These are phyloP conservation scores for Melocanna baccifera DNA, from an alignment of 176 grass and related monocot species.

Conservation along the genomic window DNA sequence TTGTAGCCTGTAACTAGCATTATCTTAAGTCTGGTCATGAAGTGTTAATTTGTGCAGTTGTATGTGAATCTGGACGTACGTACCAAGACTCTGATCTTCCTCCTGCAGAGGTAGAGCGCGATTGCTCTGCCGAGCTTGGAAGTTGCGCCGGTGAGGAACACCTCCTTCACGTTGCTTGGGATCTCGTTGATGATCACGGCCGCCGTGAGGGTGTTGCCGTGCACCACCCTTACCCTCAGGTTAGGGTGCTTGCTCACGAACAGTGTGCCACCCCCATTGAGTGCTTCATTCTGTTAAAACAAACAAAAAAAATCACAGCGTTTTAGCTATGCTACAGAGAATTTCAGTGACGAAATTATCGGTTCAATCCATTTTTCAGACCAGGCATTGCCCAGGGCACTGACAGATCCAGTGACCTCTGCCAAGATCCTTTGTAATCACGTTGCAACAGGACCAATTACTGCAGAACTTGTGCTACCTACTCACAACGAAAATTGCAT, in stretches of 20 bases:
- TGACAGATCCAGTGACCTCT: not conserved
- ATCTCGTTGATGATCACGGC: conserved; percentile 91
- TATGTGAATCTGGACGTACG: not conserved
- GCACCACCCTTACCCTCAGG: conserved; percentile 76
- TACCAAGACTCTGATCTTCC: conserved; percentile 60
- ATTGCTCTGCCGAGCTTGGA: conserved; percentile 91
- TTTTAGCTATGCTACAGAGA: not conserved
- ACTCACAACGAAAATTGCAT: too few relatives aligned
- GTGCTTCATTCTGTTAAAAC: conserved; percentile 58
- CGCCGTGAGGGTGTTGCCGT: conserved; percentile 92
- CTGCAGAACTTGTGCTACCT: not conserved
- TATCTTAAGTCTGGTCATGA: not conserved
- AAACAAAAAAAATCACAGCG: not conserved
- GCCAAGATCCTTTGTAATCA: not conserved
- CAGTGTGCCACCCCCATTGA: conserved; percentile 83
- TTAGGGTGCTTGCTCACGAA: conserved; percentile 69
- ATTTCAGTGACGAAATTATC: not conserved
- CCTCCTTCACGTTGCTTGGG: conserved; percentile 56
- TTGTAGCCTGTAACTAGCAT: not conserved
- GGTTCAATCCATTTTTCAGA: not conserved
- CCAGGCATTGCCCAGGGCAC: not conserved
- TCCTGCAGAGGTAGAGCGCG: conserved; percentile 82
- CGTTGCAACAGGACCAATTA: not conserved
- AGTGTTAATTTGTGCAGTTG: not conserved
- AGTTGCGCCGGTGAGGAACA: conserved; percentile 87